These are phyloP conservation scores for Fimicolochytrium jonesii DNA, from an alignment of 192 early-diverging fungal genomes.

Conservation along the genomic window DNA sequence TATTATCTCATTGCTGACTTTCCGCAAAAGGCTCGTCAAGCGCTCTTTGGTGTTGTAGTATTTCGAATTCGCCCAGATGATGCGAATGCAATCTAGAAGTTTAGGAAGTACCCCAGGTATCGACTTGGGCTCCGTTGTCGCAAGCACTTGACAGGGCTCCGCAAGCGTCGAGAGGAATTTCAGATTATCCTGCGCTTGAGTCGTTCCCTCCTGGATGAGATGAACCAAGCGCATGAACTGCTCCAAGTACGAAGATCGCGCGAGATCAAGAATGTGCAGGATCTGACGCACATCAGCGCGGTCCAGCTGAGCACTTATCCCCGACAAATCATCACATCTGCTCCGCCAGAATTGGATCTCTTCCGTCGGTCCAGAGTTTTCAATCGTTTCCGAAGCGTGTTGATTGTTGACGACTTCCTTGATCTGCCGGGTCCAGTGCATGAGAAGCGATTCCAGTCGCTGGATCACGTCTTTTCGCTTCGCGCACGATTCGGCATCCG, in stretches of 20 bases:
- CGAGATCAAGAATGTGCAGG: slow-evolving; percentile 44
- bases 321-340: slow-evolving; percentile 58
- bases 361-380: slow-evolving; percentile 60
- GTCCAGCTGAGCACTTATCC: slow-evolving; percentile 58
- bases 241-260: slow-evolving; percentile 60
- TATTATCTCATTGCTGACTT: slow-evolving; percentile 65
- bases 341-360: slow-evolving; percentile 62
- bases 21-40: slow-evolving; percentile 52
- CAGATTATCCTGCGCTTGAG: slow-evolving; percentile 62
- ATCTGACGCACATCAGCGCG: slow-evolving; percentile 52
- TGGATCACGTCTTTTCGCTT: slow-evolving; percentile 57
- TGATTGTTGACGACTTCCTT: slow-evolving; percentile 66
- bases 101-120: slow-evolving; percentile 49
- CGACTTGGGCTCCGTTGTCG: slow-evolving; percentile 47
- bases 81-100: slow-evolving; percentile 50
- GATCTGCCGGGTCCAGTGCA: slow-evolving; percentile 65
- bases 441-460: slow-evolving; percentile 50
- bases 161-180: slow-evolving; percentile 57
- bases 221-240: slow-evolving; percentile 58
- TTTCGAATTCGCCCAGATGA: slow-evolving; percentile 61
- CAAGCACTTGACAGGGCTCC: slow-evolving; percentile 46
- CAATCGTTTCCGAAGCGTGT: slow-evolving; percentile 50
- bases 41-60: slow-evolving; percentile 62
- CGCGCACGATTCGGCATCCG: slow-evolving; percentile 32
- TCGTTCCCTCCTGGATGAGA: slow-evolving; percentile 58